Base-by-base conservation (phyloP, 2,329 filamentous ascomycete genomes). In the Trichoderma arundinaceum region DNA sequence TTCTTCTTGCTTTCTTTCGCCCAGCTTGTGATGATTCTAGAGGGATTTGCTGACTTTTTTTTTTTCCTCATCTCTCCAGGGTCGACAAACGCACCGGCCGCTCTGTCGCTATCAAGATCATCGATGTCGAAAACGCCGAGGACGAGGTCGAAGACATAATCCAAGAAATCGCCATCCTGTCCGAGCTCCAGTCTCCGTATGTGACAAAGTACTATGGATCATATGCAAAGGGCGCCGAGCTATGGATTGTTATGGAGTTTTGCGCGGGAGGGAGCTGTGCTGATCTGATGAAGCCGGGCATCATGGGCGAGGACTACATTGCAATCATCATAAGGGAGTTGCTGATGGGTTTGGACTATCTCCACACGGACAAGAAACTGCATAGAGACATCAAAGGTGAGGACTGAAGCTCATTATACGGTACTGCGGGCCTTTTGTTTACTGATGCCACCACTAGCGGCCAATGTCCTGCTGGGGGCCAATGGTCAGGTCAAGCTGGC, bases 201-300 rank as follows among this genome's bases (percentile, higher is more conserved):
- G 94, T 98, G 68, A 99, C 95, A 44, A 95, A 96, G 78, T 99
- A 99, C 82, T 93, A 97, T 80, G 95, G 95, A 71, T 97, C 94
- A 65, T 98, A 95, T 75, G 88, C 97, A 71, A 97, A 97, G 75
- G 95, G 94, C 28, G 95, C 94, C 2, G 92, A 98, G 80, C 81
- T 99, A 73, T 99, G 95, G 95, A 99, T 99, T 72, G 93, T 98
- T 77, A 99, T 99, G 95, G 95, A 99, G 78, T 99, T 95, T 74
- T 99, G 95, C 79, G 94, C 94, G 1, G 95, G 95, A 22, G 95
- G 95, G 4, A 98, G 94, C 79, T 98, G 95, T 75, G 93, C 92
- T 54, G 95, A 98, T 76, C 82, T 99, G 68, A 91, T 99, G 90
- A 96, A 96, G 80, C 93, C 95, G 0, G 95, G 95, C 28, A 80